Base-by-base conservation (phyloP, 257 asterid species). In the Petunia axillaris region DNA sequence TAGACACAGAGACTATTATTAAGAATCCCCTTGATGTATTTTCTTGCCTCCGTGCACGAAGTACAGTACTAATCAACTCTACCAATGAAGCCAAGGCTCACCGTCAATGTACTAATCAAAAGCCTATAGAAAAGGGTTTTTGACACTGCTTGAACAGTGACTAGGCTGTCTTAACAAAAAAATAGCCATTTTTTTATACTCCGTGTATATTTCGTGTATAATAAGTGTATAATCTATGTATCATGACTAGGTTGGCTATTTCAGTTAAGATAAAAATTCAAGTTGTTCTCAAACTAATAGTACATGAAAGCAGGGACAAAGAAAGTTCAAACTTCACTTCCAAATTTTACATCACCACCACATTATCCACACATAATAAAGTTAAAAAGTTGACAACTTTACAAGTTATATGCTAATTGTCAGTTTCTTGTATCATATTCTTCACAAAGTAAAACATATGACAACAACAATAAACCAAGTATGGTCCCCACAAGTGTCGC, bases 341-440 rank as follows among this genome's bases (percentile, higher is more conserved):
- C 40, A 70, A 70, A 46, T 70, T 73, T 73, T 44, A 73, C 62
- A 44, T 35, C 44, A 73, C 36, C 16, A 35, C 1, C 48, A 73
- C 10, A 36, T 50, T 1, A 73, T 73, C 77, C 78, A 5, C 46
- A 73, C 62, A 50, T 13, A 73, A 6, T 3, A 50, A 11, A 73
- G 60, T 52, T 35, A 2, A 6, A 73, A 73, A 73, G 63, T 35
- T 73, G 78, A 73, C 78, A 73, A 2, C 78, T 73, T 73, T 73
- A 73, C 5, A 71, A 71, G 44, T 50, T 25, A 0, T 35, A 35
- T 35, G 10, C 1, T 48, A 73, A 35, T 10, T 71, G 0, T 48
- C 11, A 16, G 60, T 25, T 48, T 16, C 0, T 5, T 8, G 10
- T 25, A 70, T 46, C 41, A 70, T 16, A 0, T 0, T 71, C 52